Evolutionary conservation across 805 yeast genomes (phyloP).

Genomic region (Yamadazyma sp.): DNA sequence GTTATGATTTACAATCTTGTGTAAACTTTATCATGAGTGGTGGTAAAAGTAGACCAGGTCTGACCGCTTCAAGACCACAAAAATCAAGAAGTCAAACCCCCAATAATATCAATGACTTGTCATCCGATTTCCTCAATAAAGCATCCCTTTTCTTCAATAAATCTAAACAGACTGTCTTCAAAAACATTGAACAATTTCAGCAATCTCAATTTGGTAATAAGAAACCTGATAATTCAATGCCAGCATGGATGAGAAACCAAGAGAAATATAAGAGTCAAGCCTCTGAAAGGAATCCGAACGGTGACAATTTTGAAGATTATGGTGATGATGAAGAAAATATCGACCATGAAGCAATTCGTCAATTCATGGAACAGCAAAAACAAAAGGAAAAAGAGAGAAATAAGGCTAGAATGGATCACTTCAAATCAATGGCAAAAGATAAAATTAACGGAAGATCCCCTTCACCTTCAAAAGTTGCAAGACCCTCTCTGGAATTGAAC

Average conservation of each 20-base stretch:
- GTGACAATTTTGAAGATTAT: conserved; percentile 40
- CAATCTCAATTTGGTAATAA: conserved; percentile 9
- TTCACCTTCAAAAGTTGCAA: conserved; percentile 7
- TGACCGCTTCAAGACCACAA: conserved; percentile 1
- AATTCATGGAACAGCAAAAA: conserved; percentile 34
- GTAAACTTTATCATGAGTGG: conserved; percentile 59
- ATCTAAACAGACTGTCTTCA: conserved; percentile 58
- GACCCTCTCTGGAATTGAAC: not conserved
- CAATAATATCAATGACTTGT: conserved; percentile 48
- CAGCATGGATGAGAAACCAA: conserved; percentile 76
- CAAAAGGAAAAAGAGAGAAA: conserved; percentile 35
- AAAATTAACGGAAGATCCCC: conserved; percentile 5
- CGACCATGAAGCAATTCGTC: conserved; percentile 39
- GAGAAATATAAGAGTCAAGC: conserved; percentile 43
- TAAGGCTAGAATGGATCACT: conserved; percentile 19
- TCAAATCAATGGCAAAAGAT: conserved; percentile 10
- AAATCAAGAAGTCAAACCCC: conserved; percentile 10
- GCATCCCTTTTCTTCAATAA: conserved; percentile 59
- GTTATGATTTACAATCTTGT: conserved; percentile 61
- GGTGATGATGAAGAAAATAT: conserved; percentile 49
- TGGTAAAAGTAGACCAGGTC: conserved; percentile 7
- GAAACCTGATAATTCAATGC: conserved; percentile 34
- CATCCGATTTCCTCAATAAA: conserved; percentile 52
- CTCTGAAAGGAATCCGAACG: conserved; percentile 26
- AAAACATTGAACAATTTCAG: conserved; percentile 60